These are phyloP conservation scores for Monosporascus sp. DNA, from an alignment of 2,329 filamentous ascomycete species.

Conservation along the genomic window DNA sequence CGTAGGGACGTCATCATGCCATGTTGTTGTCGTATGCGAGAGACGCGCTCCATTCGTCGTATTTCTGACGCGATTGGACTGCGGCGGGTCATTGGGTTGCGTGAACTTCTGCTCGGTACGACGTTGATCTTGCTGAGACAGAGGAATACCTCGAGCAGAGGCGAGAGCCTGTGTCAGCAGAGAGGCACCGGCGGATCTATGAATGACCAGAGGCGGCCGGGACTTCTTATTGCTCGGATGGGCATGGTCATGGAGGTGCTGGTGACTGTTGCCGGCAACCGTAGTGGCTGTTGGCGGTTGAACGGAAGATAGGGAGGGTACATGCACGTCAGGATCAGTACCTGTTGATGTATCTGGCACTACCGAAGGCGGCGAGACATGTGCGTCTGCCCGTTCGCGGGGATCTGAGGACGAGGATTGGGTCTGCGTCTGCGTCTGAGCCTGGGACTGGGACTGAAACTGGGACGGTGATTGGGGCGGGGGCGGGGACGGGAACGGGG, in stretches of 20 bases:
- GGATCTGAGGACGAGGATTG: constrained; percentile 12
- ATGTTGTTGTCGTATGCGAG: constrained; percentile 14
- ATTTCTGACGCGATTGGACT: constrained; percentile 15
- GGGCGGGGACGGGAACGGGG: neutral
- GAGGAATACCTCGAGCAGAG: constrained; percentile 50
- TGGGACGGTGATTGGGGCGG: neutral
- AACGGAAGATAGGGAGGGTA: constrained; percentile 16
- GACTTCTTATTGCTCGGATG: constrained; percentile 43
- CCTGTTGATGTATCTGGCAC: neutral
- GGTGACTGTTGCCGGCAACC: constrained; percentile 16
- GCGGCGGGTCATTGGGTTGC: constrained; percentile 14
- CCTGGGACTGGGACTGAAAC: neutral
- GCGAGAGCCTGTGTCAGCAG: constrained; percentile 54
- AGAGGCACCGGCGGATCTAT: constrained; percentile 47
- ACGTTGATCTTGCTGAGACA: constrained; percentile 22
- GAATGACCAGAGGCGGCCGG: constrained; percentile 35
- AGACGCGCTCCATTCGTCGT: constrained; percentile 11
- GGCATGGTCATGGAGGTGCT: constrained; percentile 24
- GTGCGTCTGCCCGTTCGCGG: constrained; percentile 16
- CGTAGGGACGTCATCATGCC: constrained; percentile 31
- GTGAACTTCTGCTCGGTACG: constrained; percentile 17
- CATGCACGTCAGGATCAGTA: constrained; percentile 12
- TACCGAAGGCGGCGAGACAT: constrained; percentile 13
- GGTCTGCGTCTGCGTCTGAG: neutral
- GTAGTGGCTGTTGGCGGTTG: constrained; percentile 18